Evolutionary conservation across 306 rosid species (phyloP).

Genomic region (Fragaria nilgerrensis): DNA sequence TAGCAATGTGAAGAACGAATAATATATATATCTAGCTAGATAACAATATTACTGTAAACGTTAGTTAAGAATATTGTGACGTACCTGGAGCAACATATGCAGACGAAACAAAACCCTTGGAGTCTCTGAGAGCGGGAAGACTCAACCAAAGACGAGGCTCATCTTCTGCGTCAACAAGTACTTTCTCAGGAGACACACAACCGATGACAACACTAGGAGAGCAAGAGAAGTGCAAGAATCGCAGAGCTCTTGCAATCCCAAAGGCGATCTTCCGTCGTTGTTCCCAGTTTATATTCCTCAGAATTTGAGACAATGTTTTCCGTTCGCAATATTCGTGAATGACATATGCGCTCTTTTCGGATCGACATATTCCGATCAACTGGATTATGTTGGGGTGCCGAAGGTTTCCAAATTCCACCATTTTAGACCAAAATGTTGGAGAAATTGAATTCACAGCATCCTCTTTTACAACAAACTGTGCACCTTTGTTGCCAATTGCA

Average conservation of each 20-base stretch:
- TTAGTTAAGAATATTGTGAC: background rate
- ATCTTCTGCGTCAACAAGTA: conserved; percentile 43
- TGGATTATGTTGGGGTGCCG: conserved; percentile 55
- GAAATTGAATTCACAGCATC: conserved; percentile 33
- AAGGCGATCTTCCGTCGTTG: conserved; percentile 51
- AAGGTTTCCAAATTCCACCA: conserved; percentile 45
- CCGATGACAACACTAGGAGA: conserved; percentile 40
- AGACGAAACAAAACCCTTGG: conserved; percentile 46
- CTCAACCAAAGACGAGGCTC: conserved; percentile 51
- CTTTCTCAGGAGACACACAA: conserved; percentile 51
- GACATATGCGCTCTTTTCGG: conserved; percentile 55
- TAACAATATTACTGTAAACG: background rate
- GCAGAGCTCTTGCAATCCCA: conserved; percentile 60
- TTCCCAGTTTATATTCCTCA: conserved; percentile 60
- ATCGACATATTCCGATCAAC: conserved; percentile 52
- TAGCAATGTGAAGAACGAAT: too few relatives aligned
- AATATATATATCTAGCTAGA: too few relatives aligned
- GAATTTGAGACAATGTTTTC: conserved; percentile 37
- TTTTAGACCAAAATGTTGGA: conserved; percentile 49
- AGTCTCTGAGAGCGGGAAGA: conserved; percentile 31
- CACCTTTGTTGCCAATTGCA: conserved; percentile 39
- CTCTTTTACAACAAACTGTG: conserved; percentile 53
- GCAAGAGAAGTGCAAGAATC: conserved; percentile 45
- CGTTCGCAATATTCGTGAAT: conserved; percentile 47
- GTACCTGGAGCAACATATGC: conserved; percentile 70